These are phyloP conservation scores for Colletotrichum sp. DNA, from an alignment of 2,329 filamentous ascomycete genomes.

Conservation along the genomic window DNA sequence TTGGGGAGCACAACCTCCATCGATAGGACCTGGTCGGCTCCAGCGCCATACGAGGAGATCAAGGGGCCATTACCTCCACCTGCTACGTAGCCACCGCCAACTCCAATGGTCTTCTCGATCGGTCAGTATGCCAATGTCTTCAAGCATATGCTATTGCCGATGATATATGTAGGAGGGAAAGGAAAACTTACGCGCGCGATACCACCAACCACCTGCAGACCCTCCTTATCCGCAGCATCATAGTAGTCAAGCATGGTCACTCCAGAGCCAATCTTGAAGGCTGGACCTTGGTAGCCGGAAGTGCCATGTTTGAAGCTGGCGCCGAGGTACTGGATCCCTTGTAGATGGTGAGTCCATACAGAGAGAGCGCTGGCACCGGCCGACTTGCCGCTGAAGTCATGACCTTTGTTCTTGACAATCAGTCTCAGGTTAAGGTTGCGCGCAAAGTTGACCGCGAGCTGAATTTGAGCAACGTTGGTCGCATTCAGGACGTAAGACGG, in stretches of 20 bases:
- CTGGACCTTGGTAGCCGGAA: conserved; percentile 19
- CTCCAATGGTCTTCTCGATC: conserved; percentile 26
- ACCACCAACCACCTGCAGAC: conserved; percentile 29
- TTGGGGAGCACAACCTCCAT: conserved; percentile 36
- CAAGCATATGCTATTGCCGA: not conserved
- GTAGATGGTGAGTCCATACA: not conserved
- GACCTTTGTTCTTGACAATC: conserved; percentile 32
- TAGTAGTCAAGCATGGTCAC: conserved; percentile 30
- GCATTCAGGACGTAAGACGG: conserved; percentile 29
- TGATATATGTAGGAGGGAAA: too few species aligned
- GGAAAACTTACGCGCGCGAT: conserved; percentile 46
- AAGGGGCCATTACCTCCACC: conserved; percentile 36
- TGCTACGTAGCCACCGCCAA: conserved; percentile 34
- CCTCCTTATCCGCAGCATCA: conserved; percentile 21
- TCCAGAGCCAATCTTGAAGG: conserved; percentile 33
- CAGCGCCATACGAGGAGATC: conserved; percentile 34
- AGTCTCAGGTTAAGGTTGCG: conserved; percentile 39
- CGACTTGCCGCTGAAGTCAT: conserved; percentile 10
- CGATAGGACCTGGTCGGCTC: conserved; percentile 39
- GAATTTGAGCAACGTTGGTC: conserved; percentile 22
- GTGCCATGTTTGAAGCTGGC: conserved; percentile 28
- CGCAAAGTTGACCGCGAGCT: conserved; percentile 19
- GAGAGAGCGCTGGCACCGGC: not conserved
- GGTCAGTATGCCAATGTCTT: conserved; percentile 21
- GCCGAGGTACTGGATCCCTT: not conserved